phyloP scores from a whole-genome alignment of 345 rosid species.

The Eucalyptus curtisii region DNA sequence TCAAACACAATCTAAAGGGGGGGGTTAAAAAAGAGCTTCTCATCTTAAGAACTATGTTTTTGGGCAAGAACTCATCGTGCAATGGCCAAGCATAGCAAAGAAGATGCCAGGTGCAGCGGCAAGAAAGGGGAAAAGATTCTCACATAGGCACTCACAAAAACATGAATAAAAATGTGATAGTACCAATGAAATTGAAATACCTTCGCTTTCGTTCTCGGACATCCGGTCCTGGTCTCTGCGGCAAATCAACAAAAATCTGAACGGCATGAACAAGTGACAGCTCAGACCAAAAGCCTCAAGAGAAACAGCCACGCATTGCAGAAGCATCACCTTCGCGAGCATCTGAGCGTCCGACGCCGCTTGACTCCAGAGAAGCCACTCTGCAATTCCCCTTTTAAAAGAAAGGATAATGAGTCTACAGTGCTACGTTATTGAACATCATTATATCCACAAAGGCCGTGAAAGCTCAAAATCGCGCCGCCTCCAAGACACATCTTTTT shows the following conservation, averaged over 20 bases:
- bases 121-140: too few relatives aligned
- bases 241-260: conserved; percentile 40
- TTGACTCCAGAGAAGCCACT: conserved; percentile 41
- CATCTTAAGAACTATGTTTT: too few relatives aligned
- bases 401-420: background rate
- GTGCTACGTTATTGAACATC: too few relatives aligned
- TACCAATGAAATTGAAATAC: conserved; percentile 71
- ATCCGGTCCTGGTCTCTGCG: conserved; percentile 66
- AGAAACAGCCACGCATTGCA: background rate
- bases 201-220: conserved; percentile 75
- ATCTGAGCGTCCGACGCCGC: conserved; percentile 62
- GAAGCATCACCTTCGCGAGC: conserved; percentile 53
- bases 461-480: too few relatives aligned
- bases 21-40: too few relatives aligned
- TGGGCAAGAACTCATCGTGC: too few relatives aligned
- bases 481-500: too few relatives aligned
- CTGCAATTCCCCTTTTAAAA: conserved; percentile 1
- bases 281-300: background rate
- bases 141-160: too few relatives aligned
- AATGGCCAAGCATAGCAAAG: too few relatives aligned
- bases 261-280: background rate
- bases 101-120: too few relatives aligned
- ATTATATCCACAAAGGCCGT: too few relatives aligned
- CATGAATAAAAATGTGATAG: background rate
- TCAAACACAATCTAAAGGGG: too few relatives aligned